Evolutionary conservation across 306 rosid genomes (phyloP).

Genomic region (Sechiopsis laciniata): DNA sequence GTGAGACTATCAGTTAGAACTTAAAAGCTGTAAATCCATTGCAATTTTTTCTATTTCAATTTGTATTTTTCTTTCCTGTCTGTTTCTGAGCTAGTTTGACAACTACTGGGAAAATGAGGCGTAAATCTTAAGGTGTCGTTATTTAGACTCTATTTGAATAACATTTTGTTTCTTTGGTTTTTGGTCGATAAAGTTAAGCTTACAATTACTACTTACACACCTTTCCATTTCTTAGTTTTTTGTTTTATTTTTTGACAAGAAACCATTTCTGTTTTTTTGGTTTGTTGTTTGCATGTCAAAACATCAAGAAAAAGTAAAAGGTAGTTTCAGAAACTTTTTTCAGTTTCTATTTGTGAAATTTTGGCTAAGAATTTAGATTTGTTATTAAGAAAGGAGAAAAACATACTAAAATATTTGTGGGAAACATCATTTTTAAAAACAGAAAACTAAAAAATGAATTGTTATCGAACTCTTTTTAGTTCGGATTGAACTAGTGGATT

Average conservation of each 20-base stretch:
- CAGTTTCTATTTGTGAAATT: neutral
- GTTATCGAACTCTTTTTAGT: neutral
- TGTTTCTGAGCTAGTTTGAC: neutral
- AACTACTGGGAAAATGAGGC: neutral
- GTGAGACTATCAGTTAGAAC: too few species aligned
- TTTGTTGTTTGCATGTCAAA: neutral
- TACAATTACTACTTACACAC: neutral
- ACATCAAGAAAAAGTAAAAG: too few species aligned
- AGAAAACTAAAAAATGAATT: neutral
- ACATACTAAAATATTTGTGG: neutral
- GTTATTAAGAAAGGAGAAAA: neutral
- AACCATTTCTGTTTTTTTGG: neutral
- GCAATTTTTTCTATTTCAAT: too few species aligned
- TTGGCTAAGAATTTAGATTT: too few species aligned
- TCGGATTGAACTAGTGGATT: neutral
- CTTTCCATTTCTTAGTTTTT: too few species aligned
- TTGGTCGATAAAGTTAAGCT: neutral
- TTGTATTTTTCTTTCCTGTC: neutral
- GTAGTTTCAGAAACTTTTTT: neutral
- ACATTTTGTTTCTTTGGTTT: too few species aligned
- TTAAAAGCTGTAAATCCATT: too few species aligned
- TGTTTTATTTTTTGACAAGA: too few species aligned
- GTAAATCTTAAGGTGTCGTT: neutral
- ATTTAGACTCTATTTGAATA: neutral
- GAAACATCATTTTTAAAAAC: neutral